Evolutionary conservation across 169 alveolate species (phyloP), one percentile per base, ranked within the genome.

Genomic region (Plasmodium fragile): DNA sequence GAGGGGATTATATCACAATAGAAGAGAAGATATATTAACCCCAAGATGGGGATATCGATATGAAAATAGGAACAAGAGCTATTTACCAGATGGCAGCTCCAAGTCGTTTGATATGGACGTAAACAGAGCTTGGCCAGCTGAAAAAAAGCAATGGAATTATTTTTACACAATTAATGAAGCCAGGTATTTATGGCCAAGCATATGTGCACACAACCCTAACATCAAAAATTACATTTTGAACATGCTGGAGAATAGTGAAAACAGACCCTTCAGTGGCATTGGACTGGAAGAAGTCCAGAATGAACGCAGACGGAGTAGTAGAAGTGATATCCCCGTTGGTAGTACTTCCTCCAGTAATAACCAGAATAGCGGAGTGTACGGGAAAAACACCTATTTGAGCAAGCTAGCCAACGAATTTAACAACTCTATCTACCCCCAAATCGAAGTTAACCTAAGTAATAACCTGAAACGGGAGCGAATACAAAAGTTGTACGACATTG

Each of bases 21-120:
- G 96, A 49, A 95, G 97, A 41, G 95, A 93, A 83, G 97, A 96
- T 91, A 70, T 96, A 4, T 95, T 96, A 72, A 92, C 95, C 18
- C 97, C 97, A 13, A 36, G 96, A 81, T 96, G 97, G 97, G 97
- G 97, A 32, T 96, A 96, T 30, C 79, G 95, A 71, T 91, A 90
- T 41, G 95, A 83, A 75, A 95, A 95, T 28, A 25, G 95, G 39
- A 81, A 93, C 75, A 45, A 78, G 16, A 55, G 80, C 59, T 89
- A 96, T 77, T 83, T 92, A 52, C 92, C 94, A 59, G 92, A 93
- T 84, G 95, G 95, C 11, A 96, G 93, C 65, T 95, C 96, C 92
- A 70, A 92, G 36, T 89, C 95, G 10, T 95, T 93, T 30, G 95
- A 96, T 59, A 52, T 80, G 65, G 91, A 95, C 81, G 89, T 89